These are phyloP conservation scores for Sarcodon sp. DNA, from an alignment of 768 basidiomycete species.

Conservation along the genomic window DNA sequence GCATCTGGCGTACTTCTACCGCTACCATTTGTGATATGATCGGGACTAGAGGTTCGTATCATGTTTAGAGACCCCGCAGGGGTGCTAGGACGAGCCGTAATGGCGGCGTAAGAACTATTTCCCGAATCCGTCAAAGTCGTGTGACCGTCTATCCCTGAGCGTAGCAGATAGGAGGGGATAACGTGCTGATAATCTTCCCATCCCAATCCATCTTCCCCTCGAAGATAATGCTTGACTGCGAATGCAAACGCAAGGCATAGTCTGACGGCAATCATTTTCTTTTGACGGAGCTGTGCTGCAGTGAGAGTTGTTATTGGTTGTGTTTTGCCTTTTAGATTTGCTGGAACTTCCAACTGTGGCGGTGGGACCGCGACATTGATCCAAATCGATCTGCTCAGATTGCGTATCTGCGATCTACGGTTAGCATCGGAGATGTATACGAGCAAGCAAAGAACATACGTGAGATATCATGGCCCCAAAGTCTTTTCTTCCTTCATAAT, in stretches of 20 bases:
- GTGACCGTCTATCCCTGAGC: not conserved
- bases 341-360: conserved; percentile 17
- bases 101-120: not conserved
- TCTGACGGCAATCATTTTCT: conserved; percentile 61
- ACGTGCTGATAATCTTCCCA: conserved; percentile 57
- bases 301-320: conserved; percentile 28
- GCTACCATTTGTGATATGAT: conserved; percentile 3
- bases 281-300: conserved; percentile 37
- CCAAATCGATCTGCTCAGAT: conserved; percentile 71
- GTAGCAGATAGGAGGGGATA: conserved; percentile 43
- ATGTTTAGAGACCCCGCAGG: not conserved
- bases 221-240: conserved; percentile 70
- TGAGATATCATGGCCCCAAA: conserved; percentile 63
- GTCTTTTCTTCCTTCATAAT: conserved; percentile 81
- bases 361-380: conserved; percentile 61
- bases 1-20: conserved; percentile 10
- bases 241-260: conserved; percentile 61
- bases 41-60: conserved; percentile 3
- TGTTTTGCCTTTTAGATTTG: conserved; percentile 39
- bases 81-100: too few relatives aligned
- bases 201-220: conserved; percentile 67
- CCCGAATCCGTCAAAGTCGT: not conserved
- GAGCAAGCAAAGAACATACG: conserved; percentile 16
- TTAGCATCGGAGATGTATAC: not conserved
- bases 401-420: conserved; percentile 35